These are phyloP conservation scores for Ceratocystiopsis brevicomis DNA, from an alignment of 2,329 filamentous ascomycete species.

Conservation along the genomic window DNA sequence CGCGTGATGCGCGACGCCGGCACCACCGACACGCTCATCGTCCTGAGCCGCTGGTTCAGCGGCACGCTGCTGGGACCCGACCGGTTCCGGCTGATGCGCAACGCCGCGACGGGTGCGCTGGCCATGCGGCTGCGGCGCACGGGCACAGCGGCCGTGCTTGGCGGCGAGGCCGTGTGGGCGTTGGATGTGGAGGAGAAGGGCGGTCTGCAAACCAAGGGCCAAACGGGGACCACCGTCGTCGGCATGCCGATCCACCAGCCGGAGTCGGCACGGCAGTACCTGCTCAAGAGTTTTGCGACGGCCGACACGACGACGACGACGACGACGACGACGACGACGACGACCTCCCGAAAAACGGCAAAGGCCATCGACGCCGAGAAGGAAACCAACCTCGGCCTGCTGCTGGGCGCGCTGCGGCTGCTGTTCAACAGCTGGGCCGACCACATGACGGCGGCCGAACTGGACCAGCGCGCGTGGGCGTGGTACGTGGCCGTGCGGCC, in stretches of 20 bases:
- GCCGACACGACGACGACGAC: conserved; percentile 10
- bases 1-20: conserved; percentile 32
- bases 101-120: conserved; percentile 34
- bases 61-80: conserved; percentile 42
- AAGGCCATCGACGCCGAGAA: conserved; percentile 38
- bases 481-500: conserved; percentile 69
- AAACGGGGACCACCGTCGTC: conserved; percentile 15
- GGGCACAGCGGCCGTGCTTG: conserved; percentile 18
- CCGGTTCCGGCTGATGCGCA: conserved; percentile 42
- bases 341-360: conserved; percentile 28
- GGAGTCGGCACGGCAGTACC: conserved; percentile 43
- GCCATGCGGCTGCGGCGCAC: conserved; percentile 28
- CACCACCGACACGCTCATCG: conserved; percentile 32
- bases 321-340: conserved; percentile 4
- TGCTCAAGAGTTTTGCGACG: conserved; percentile 39
- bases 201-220: conserved; percentile 5
- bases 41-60: conserved; percentile 44
- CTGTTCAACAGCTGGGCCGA: conserved; percentile 56
- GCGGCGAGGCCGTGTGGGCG: conserved; percentile 40
- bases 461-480: conserved; percentile 58
- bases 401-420: conserved; percentile 53
- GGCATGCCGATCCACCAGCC: conserved; percentile 58
- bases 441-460: conserved; percentile 41
- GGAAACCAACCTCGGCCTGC: conserved; percentile 46
- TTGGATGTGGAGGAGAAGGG: conserved; percentile 35